Base-by-base conservation (phyloP, 129 eudicot species). In the Ambrosia trifida region DNA sequence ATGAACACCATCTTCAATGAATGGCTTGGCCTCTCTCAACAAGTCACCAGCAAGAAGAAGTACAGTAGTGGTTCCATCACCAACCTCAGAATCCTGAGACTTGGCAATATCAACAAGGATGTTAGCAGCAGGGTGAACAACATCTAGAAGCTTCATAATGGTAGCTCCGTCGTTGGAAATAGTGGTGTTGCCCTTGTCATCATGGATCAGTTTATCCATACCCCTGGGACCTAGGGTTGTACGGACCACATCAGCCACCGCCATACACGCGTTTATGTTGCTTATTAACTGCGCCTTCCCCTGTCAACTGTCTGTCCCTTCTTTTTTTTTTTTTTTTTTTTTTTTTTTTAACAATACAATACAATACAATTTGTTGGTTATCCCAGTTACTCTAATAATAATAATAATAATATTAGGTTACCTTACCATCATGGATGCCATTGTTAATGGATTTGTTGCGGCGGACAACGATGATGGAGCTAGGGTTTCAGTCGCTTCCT, bases 51-150 rank as follows among this genome's bases (percentile, higher is more conserved):
- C 99, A 68, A 95, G 97, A 35, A 95, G 83, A 76, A 95, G 97
- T 17, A 95, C 99, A 1, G 97, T 90, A 56, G 97, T 95, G 6
- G 99, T 95, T 50, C 99, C 99, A 84, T 95, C 99, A 83, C 99
- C 99, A 77, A 95, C 99, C 93, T 95, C 99, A 6, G 96, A 95
- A 70, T 95, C 99, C 71, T 95, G 99, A 2, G 99, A 95, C 68
- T 86, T 88, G 50, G 99, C 97, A 35, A 95, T 95, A 67, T 95
- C 99, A 17, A 95, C 99, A 70, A 95, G 99, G 79, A 95, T 95
- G 86, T 90, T 95, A 40, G 99, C 86, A 28, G 94, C 99, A 3
- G 99, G 99, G 64, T 95, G 99, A 52, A 95, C 83, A 53, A 95
- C 83, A 64, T 95, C 99, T 13, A 95, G 97, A 60, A 95, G 89